Evolutionary conservation across 2,329 filamentous ascomycete species (phyloP).

Genomic region (Stemphylium lycopersici): DNA sequence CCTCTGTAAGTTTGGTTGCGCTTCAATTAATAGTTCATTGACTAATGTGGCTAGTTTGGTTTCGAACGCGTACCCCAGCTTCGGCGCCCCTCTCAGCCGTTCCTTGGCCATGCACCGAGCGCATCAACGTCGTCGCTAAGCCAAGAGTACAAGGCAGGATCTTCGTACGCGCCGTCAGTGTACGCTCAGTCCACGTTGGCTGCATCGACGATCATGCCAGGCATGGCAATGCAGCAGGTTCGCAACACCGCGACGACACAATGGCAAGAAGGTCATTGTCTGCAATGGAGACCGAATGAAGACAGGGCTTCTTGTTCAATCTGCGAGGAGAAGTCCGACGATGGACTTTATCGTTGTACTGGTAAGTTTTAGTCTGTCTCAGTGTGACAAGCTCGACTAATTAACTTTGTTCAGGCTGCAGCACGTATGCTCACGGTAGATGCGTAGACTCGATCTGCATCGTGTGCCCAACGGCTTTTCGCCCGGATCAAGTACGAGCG

Average conservation of each 20-base stretch:
- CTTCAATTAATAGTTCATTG: conserved; percentile 25
- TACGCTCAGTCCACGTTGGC: conserved; percentile 87
- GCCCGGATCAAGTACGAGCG: conserved; percentile 69
- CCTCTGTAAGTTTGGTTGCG: conserved; percentile 62
- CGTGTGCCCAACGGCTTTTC: conserved; percentile 71
- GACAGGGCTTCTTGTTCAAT: conserved; percentile 69
- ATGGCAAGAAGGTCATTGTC: conserved; percentile 85
- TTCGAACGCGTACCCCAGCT: conserved; percentile 71
- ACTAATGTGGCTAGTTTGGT: conserved; percentile 63
- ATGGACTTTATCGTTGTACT: conserved; percentile 76
- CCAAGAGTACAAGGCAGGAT: conserved; percentile 56
- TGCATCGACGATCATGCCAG: conserved; percentile 85
- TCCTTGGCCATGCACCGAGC: conserved; percentile 69
- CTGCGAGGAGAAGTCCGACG: conserved; percentile 75
- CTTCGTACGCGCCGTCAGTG: conserved; percentile 75
- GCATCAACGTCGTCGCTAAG: conserved; percentile 70
- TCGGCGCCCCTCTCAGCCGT: conserved; percentile 69
- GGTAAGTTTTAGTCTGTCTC: conserved; percentile 47
- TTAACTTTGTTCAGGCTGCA: conserved; percentile 57
- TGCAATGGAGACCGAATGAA: conserved; percentile 69
- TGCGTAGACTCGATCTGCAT: conserved; percentile 66
- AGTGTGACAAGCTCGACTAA: conserved; percentile 22
- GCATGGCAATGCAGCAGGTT: conserved; percentile 79
- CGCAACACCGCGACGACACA: conserved; percentile 78
- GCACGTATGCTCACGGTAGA: conserved; percentile 60